Conservation (phyloP, 1,139 yeast species). For the Zygoascus hellenicus region DNA sequence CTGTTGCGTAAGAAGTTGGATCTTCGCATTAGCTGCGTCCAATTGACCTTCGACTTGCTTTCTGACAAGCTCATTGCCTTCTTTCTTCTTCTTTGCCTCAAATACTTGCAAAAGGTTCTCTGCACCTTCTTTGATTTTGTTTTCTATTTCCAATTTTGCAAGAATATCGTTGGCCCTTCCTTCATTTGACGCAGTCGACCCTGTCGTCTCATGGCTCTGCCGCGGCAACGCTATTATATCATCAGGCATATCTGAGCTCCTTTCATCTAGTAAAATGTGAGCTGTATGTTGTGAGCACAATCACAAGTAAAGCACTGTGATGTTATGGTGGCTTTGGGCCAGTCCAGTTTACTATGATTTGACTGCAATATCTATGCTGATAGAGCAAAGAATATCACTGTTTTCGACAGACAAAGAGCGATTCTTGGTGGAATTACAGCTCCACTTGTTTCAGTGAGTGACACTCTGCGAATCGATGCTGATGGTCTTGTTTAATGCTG, state of each 20-base stretch:
- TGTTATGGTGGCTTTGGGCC: too few species aligned
- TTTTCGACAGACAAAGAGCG: too few species aligned
- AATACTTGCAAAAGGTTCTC: conserved; percentile 36
- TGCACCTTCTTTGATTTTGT: conserved; percentile 38
- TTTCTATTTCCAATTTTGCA: conserved; percentile 36
- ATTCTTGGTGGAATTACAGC: too few species aligned
- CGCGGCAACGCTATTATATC: conserved; percentile 20
- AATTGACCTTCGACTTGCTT: conserved; percentile 35
- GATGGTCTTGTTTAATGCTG: too few species aligned
- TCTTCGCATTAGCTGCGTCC: conserved; percentile 36
- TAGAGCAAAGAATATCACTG: too few species aligned
- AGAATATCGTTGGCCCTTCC: conserved; percentile 29
- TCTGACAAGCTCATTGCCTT: conserved; percentile 27
- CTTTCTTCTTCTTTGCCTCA: conserved; percentile 23
- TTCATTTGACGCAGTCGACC: conserved; percentile 12
- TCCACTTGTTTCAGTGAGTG: too few species aligned
- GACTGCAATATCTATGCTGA: too few species aligned
- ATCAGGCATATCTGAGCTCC: conserved; percentile 10
- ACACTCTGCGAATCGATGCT: too few species aligned
- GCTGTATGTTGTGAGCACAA: too few species aligned
- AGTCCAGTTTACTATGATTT: too few species aligned
- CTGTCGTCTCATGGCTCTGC: conserved; percentile 14
- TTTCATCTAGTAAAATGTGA: too few species aligned
- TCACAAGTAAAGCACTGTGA: too few species aligned
- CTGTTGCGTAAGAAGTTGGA: conserved; percentile 30